phyloP scores from a whole-genome alignment of 306 rosid genomes.

The Glycine tomentella region DNA sequence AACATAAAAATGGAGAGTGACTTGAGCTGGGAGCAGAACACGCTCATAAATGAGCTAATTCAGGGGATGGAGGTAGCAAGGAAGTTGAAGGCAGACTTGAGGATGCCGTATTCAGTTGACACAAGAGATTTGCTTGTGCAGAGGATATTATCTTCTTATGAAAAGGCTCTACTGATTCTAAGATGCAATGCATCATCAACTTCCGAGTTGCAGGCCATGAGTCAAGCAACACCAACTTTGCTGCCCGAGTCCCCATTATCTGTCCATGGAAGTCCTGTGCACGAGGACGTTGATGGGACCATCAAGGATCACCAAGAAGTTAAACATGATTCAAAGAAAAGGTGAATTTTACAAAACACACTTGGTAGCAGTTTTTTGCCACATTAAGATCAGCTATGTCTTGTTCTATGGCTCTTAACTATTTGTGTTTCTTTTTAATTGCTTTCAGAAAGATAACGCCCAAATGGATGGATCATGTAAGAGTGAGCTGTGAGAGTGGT shows the following conservation, averaged over 20 bases:
- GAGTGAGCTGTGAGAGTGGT: slow-evolving; percentile 73
- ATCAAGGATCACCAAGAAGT: slow-evolving; percentile 50
- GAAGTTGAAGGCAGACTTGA: slow-evolving; percentile 66
- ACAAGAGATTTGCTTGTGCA: slow-evolving; percentile 61
- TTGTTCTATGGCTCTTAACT: slow-evolving; percentile 33
- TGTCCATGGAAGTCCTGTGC: slow-evolving; percentile 58
- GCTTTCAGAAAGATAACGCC: slow-evolving; percentile 74
- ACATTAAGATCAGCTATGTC: slow-evolving; percentile 13
- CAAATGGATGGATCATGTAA: slow-evolving; percentile 72
- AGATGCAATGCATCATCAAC: slow-evolving; percentile 53
- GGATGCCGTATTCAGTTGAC: slow-evolving; percentile 54
- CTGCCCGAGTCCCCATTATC: slow-evolving; percentile 69
- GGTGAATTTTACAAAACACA: slow-evolving; percentile 53
- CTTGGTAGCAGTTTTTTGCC: slow-evolving; percentile 38
- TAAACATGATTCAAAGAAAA: slow-evolving; percentile 72
- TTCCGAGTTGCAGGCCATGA: slow-evolving; percentile 44
- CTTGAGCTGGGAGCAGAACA: slow-evolving; percentile 69
- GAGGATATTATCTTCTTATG: slow-evolving; percentile 73
- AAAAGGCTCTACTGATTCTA: slow-evolving; percentile 74
- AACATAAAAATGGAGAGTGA: slow-evolving; percentile 65
- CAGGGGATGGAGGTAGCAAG: slow-evolving; percentile 88
- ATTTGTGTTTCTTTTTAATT: slow-evolving; percentile 10
- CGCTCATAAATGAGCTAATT: slow-evolving; percentile 67
- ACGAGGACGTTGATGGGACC: slow-evolving; percentile 58
- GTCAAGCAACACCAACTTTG: slow-evolving; percentile 31